Evolutionary conservation across 2,329 filamentous ascomycete species (phyloP).

Genomic region (Penicillium thymicola): DNA sequence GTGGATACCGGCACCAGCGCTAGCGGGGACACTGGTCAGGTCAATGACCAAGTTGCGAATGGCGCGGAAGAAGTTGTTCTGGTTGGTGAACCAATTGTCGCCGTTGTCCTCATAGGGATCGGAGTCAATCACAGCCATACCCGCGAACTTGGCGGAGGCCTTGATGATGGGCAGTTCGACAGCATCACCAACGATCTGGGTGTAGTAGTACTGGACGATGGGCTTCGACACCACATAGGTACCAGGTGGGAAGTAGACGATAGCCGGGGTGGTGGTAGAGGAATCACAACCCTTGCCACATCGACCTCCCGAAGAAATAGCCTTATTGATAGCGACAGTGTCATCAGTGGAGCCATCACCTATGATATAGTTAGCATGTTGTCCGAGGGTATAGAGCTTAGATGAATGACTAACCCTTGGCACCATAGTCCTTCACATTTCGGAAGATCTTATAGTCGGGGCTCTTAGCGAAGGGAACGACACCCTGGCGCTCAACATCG

Average conservation of each 20-base stretch:
- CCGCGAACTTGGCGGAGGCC: constrained; percentile 66
- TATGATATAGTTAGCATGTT: constrained; percentile 31
- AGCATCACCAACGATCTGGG: constrained; percentile 84
- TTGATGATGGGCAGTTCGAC: constrained; percentile 70
- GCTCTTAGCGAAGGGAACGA: constrained; percentile 59
- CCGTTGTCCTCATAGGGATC: constrained; percentile 74
- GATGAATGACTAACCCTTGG: constrained; percentile 56
- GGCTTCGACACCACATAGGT: constrained; percentile 79
- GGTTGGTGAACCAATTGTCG: constrained; percentile 73
- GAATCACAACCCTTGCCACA: constrained; percentile 82
- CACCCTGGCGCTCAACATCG: constrained; percentile 66
- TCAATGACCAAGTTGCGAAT: constrained; percentile 81
- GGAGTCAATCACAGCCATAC: constrained; percentile 85
- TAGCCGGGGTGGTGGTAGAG: constrained; percentile 73
- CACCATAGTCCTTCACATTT: constrained; percentile 74
- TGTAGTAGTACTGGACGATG: constrained; percentile 86
- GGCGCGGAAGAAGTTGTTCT: constrained; percentile 80
- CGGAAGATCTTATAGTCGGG: constrained; percentile 67
- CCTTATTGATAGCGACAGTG: constrained; percentile 81
- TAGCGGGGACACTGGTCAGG: constrained; percentile 61
- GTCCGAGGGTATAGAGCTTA: no score
- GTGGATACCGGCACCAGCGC: constrained; percentile 68
- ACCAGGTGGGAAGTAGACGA: constrained; percentile 89
- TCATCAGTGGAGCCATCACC: constrained; percentile 73
- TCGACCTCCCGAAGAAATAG: constrained; percentile 72